Percentiles rank a stretch among this genome's conserved stretches.
These are phyloP conservation scores for Colletotrichum zoysiae DNA, from an alignment of 2,329 filamentous ascomycete species.

Conservation along the genomic window DNA sequence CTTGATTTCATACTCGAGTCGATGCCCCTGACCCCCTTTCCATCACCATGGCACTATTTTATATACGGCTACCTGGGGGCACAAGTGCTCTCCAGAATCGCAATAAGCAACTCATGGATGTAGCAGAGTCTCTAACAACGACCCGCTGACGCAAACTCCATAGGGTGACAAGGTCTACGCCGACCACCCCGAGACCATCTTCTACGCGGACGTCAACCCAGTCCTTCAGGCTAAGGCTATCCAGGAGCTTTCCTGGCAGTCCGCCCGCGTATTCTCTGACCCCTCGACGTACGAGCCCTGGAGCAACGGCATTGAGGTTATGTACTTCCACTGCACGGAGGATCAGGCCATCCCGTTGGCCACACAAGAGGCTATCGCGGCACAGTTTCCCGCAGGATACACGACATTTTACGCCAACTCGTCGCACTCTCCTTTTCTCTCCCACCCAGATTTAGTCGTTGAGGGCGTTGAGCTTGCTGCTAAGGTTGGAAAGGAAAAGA, in stretches of 20 bases:
- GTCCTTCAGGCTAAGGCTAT: conserved; percentile 34
- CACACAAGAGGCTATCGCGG: conserved; percentile 45
- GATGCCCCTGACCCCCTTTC: neutral
- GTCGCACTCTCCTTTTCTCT: conserved; percentile 38
- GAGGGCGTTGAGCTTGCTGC: conserved; percentile 36
- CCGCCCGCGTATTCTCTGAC: conserved; percentile 43
- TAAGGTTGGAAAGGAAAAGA: conserved; percentile 32
- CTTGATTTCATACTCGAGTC: neutral
- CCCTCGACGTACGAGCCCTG: conserved; percentile 46
- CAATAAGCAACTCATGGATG: neutral
- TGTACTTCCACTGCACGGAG: conserved; percentile 45
- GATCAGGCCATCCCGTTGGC: conserved; percentile 45
- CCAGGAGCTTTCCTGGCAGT: conserved; percentile 35
- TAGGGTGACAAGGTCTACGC: conserved; percentile 35
- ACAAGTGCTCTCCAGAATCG: neutral
- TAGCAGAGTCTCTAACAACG: neutral
- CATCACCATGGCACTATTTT: conserved; percentile 33
- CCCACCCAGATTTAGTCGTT: conserved; percentile 32
- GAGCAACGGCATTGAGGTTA: conserved; percentile 46
- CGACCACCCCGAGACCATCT: conserved; percentile 40
- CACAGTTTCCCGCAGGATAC: conserved; percentile 32
- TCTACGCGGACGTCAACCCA: conserved; percentile 46
- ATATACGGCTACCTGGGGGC: conserved; percentile 2
- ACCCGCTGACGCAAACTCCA: conserved; percentile 24
- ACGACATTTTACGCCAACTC: conserved; percentile 32